These are phyloP conservation scores for Hura crepitans DNA, from an alignment of 441 rosid species.

Conservation along the genomic window DNA sequence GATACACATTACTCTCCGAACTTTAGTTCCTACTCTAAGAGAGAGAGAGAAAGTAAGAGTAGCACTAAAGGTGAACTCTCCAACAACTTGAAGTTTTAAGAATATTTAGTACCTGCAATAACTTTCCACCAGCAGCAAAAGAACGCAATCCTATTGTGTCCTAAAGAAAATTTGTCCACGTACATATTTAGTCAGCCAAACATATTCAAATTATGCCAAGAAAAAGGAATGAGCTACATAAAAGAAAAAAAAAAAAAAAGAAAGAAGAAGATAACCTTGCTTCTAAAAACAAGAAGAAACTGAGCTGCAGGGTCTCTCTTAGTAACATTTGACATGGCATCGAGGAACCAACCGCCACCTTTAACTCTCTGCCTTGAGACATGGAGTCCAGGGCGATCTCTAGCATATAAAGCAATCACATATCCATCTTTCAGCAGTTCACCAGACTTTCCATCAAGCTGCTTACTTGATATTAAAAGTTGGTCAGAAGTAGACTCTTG, in stretches of 20 bases:
- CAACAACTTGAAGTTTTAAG: neutral
- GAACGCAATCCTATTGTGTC: slow-evolving; percentile 92
- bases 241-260: neutral
- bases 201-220: slow-evolving; percentile 5
- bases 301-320: slow-evolving; percentile 98
- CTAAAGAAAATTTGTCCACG: slow-evolving; percentile 27
- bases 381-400: slow-evolving; percentile 64
- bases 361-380: slow-evolving; percentile 90
- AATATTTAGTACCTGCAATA: slow-evolving; percentile 67
- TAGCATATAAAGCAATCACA: slow-evolving; percentile 78
- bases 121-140: slow-evolving; percentile 98
- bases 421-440: slow-evolving; percentile 80
- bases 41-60: neutral
- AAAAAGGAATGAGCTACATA: slow-evolving; percentile 6
- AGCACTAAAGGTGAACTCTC: slow-evolving; percentile 1
- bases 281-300: slow-evolving; percentile 78
- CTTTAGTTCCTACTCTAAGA: neutral
- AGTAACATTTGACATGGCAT: slow-evolving; percentile 75
- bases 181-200: slow-evolving; percentile 15
- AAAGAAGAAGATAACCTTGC: slow-evolving; percentile 52
- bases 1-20: no score
- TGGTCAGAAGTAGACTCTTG: slow-evolving; percentile 50
- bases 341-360: slow-evolving; percentile 98
- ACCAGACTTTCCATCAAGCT: slow-evolving; percentile 45
- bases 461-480: slow-evolving; percentile 48